A percentile compares a stretch with the other conserved stretches of the same genome.
Conservation (phyloP, 331 rosid genomes). For the Rosa hybrid region DNA sequence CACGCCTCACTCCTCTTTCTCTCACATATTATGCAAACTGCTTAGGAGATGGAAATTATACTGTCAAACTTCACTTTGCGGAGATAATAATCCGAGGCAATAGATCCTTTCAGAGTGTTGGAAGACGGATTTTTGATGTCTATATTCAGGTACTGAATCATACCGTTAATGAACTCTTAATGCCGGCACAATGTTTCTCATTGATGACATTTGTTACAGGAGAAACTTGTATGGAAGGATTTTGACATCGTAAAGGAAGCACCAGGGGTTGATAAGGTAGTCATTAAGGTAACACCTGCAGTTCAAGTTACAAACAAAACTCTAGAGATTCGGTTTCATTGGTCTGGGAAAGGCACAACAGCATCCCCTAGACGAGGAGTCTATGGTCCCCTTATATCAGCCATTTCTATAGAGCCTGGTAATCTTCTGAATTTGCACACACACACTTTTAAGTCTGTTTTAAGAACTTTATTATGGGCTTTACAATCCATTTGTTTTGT, state of each 20-base stretch:
- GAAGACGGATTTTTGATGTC: constrained; percentile 68
- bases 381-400: constrained; percentile 50
- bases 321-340: constrained; percentile 28
- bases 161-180: neutral
- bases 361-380: constrained; percentile 35
- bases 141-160: constrained; percentile 67
- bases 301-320: constrained; percentile 15
- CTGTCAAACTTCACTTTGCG: constrained; percentile 61
- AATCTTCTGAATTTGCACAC: neutral
- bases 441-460: neutral
- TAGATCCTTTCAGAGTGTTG: constrained; percentile 41
- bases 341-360: constrained; percentile 38
- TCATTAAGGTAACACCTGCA: neutral
- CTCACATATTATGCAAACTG: constrained; percentile 32
- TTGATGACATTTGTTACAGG: constrained; percentile 27
- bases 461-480: neutral
- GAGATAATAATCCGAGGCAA: constrained; percentile 59
- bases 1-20: constrained; percentile 31
- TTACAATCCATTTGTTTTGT: neutral
- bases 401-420: constrained; percentile 39
- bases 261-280: constrained; percentile 31
- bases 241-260: constrained; percentile 37
- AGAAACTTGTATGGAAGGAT: constrained; percentile 24
- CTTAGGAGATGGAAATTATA: constrained; percentile 20
- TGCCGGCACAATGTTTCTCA: neutral